These are phyloP conservation scores for Tetrastigma voinierianum DNA, from an alignment of 164 flowering plant genomes.

Conservation along the genomic window DNA sequence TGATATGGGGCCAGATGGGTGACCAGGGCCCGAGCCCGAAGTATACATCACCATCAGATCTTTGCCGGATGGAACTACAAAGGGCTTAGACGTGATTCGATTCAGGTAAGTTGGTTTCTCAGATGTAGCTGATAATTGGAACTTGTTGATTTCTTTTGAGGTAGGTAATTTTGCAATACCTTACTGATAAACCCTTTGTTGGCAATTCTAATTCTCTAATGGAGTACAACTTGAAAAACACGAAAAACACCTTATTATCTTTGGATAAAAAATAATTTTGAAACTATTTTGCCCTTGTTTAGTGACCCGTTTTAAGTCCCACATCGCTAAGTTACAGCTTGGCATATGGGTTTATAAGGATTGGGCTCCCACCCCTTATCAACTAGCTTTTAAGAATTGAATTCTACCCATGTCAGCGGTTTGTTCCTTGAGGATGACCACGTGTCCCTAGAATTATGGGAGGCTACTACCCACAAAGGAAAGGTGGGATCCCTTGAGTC, in stretches of 20 bases:
- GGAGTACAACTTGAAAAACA: neutral
- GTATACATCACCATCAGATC: constrained; percentile 73
- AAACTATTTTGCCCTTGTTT: too few relatives aligned
- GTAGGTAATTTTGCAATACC: neutral
- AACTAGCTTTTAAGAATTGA: too few relatives aligned
- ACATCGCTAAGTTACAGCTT: too few relatives aligned
- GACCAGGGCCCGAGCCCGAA: constrained; percentile 78
- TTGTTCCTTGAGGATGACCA: too few relatives aligned
- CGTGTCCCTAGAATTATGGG: too few relatives aligned
- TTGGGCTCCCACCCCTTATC: too few relatives aligned
- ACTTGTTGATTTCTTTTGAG: neutral
- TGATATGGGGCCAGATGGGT: constrained; percentile 81
- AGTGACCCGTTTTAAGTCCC: too few relatives aligned
- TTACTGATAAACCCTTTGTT: neutral
- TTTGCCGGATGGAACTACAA: constrained; percentile 55
- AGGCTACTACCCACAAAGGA: too few relatives aligned
- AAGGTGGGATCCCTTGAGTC: too few relatives aligned
- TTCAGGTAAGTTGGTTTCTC: constrained; percentile 45
- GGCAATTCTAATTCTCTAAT: neutral
- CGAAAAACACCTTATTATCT: neutral
- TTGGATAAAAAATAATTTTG: too few relatives aligned
- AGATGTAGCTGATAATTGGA: neutral
- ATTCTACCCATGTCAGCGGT: too few relatives aligned
- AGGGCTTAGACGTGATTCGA: constrained; percentile 67
- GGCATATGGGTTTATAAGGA: too few relatives aligned